Evolutionary conservation across 176 grass and related monocot species (phyloP), one percentile per base, ranked within the genome.

Genomic region (Triticum urartu): DNA sequence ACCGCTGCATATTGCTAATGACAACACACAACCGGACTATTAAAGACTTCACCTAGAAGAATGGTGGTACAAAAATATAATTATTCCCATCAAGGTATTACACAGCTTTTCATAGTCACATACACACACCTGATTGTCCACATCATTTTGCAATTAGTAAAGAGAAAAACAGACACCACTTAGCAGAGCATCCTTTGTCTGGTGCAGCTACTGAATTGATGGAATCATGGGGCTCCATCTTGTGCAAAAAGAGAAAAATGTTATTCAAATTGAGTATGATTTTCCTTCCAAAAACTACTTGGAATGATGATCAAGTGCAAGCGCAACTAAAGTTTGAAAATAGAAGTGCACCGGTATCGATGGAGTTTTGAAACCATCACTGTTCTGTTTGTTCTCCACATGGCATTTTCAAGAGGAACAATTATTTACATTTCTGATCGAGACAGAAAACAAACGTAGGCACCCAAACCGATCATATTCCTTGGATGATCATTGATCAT

Each of bases 11-110:
- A 72, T 82, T 78, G 54, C 45, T 63, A 88, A 52, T 34, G 28
- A n/a, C 89, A 84, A 70, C 81, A 84, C 47, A 32, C 47, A 17
- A 79, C 81, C 68, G 17, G 28, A 84, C 21, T 32, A 76, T 21
- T 30, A 80, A 62, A 76, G 76, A 68, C 85, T 87, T 76, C 4
- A 69, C 15, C 47, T 38, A 62, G n/a, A 84, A 59, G 48, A 76
- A 5, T 56, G 48, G 5, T 32, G 7, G 56, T 59, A 74, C 43
- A 68, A 64, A 75, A 52, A 68, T 43, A 6, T 1, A 25, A 11
- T 50, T 60, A 48, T 45, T 22, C 68, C 60, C 67, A 84, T 80
- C 75, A 91, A 76, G 77, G 68, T 85, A 89, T 68, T 21, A 18
- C 65, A 9, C 24, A 58, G 12, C 20, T 81, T 26, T 40, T 6